Percentiles rank a stretch among this genome's conserved stretches.
Evolutionary conservation across 1,139 yeast species (phyloP).

Genomic region (Geotrichum reessii): DNA sequence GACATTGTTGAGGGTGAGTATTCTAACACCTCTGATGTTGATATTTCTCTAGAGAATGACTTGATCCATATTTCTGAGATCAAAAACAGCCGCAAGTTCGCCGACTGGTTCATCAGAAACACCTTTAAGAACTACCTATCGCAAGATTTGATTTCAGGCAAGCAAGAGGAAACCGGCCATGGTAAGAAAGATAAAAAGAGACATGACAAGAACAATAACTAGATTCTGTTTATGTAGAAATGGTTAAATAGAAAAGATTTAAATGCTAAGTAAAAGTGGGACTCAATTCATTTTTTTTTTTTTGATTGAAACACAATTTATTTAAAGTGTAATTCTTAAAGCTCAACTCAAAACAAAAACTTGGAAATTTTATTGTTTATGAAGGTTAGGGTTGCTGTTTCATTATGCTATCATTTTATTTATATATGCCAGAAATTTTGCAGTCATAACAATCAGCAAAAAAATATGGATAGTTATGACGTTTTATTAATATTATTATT

Average conservation of each 20-base stretch:
- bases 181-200: conserved; percentile 9
- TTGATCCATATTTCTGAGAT: conserved; percentile 43
- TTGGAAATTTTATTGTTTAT: too few relatives aligned
- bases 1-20: conserved; percentile 40
- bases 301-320: too few relatives aligned
- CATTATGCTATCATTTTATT: too few relatives aligned
- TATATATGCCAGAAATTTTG: too few relatives aligned
- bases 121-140: conserved; percentile 42
- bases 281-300: too few relatives aligned
- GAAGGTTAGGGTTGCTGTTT: too few relatives aligned
- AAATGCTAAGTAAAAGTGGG: background rate
- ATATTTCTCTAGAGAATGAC: conserved; percentile 40
- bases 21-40: conserved; percentile 42
- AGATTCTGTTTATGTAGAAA: background rate
- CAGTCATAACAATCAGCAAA: too few relatives aligned
- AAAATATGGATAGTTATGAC: too few relatives aligned
- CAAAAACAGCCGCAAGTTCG: conserved; percentile 43
- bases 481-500: too few relatives aligned
- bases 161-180: conserved; percentile 21
- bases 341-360: too few relatives aligned
- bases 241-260: background rate
- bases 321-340: too few relatives aligned
- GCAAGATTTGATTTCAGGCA: conserved; percentile 39
- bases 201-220: conserved; percentile 9
- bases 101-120: conserved; percentile 48